Evolutionary conservation across 2,329 filamentous ascomycete genomes (phyloP), one percentile per base, ranked within the genome.

Genomic region (Cladosporium sp.): DNA sequence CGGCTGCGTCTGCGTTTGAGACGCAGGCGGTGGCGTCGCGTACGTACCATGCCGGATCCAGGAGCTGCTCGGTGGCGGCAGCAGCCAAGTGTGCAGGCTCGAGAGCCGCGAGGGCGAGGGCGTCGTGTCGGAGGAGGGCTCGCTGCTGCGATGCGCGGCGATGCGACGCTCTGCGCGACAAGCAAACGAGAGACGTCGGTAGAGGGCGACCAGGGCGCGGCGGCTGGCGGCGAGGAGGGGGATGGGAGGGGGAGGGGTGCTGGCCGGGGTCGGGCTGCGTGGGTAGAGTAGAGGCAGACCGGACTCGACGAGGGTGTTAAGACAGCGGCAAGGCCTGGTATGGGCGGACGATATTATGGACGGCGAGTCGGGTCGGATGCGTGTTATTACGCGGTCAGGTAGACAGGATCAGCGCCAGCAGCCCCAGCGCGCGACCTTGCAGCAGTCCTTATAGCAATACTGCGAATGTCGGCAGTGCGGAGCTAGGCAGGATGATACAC

Each of bases 31-130:
- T 50, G 34, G 34, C 37, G 52, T 34, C 40, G 28, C 51, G 52
- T 55, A 55, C 52, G 52, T 55, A 55, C 52, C 52, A 55, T 55
- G 52, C 52, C 52, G 47, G 40, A 37, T 47, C 52, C 32, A 47
- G 52, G 52, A 55, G 52, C 52, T 55, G 52, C 52, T 55, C 52
- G 24, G 52, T 55, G 52, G 52, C 52, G 52, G 52, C 52, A 55
- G 52, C 52, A 55, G 52, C 52, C 52, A 55, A 40, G 40, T 28
- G 28, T 44, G 34, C 28, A 32, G 28, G 28, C 28, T 7, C 12
- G 12, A 32, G 28, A 45, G 42, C 25, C 42, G 50, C 50, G 24
- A 10, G 36, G 52, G 40, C 35, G 47, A 19, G 13, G 34, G 24
- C 24, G 24, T 34, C 4, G 13, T 10, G 32, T 48, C 28, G 47